Evolutionary conservation across 768 basidiomycete species (phyloP).

Genomic region (Auriscalpium orientale): DNA sequence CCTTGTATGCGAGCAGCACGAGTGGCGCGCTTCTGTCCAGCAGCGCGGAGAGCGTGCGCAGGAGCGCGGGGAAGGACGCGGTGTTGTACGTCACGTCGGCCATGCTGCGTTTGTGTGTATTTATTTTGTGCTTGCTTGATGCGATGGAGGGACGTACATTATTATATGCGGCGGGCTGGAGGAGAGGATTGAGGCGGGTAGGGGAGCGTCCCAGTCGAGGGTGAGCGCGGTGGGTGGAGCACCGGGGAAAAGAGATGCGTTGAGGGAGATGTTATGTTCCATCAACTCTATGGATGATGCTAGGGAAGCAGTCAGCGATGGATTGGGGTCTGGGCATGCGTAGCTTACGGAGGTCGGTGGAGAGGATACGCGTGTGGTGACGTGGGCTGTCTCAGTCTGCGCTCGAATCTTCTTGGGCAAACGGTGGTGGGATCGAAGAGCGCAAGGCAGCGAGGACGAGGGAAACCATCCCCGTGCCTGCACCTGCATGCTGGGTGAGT

Average conservation of each 20-base stretch:
- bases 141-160: constrained; percentile 43
- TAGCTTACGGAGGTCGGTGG: constrained; percentile 17
- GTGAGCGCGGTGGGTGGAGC: constrained; percentile 26
- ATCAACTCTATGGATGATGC: constrained; percentile 79
- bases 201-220: constrained; percentile 70
- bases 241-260: constrained; percentile 28
- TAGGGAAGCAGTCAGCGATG: constrained; percentile 20
- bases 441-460: constrained; percentile 55
- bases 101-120: constrained; percentile 47
- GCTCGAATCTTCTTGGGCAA: constrained; percentile 6
- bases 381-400: neutral
- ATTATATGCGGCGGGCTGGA: constrained; percentile 49
- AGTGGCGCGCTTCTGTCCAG: constrained; percentile 28
- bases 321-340: neutral
- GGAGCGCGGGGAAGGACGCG: constrained; percentile 68
- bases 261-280: constrained; percentile 55
- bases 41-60: constrained; percentile 56
- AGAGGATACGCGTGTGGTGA: neutral
- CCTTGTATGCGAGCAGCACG: constrained; percentile 78
- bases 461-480: constrained; percentile 81
- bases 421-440: constrained; percentile 22
- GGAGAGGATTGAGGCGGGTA: constrained; percentile 38
- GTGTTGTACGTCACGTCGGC: constrained; percentile 93
- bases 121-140: neutral
- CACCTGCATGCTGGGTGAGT: constrained; percentile 39